A percentile compares a stretch with the other conserved stretches of the same genome.
Conservation (phyloP, 208 protist genomes). For the Blechomonas ayalai region DNA sequence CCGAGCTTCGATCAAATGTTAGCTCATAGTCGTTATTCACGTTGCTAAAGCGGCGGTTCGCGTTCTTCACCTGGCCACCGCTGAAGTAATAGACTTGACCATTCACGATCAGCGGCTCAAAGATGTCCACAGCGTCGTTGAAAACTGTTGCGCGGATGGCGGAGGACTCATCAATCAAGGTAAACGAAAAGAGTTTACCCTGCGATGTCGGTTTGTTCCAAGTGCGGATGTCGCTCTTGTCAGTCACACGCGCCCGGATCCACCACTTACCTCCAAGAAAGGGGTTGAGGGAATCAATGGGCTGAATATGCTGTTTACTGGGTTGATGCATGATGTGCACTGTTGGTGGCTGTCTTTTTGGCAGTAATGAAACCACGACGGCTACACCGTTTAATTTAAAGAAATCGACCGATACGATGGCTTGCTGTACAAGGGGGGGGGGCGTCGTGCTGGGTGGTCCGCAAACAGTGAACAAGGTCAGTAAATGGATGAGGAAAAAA, state of each 20-base stretch:
- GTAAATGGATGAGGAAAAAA: too few species aligned
- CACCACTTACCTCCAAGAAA: constrained; percentile 87
- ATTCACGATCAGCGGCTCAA: constrained; percentile 80
- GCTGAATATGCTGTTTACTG: constrained; percentile 75
- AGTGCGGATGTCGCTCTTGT: constrained; percentile 87
- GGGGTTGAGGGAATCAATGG: constrained; percentile 88
- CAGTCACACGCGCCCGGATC: constrained; percentile 86
- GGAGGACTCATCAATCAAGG: constrained; percentile 84
- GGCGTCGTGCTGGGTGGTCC: too few species aligned
- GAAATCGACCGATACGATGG: too few species aligned
- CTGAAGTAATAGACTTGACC: constrained; percentile 90
- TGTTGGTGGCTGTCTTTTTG: too few species aligned
- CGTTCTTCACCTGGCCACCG: constrained; percentile 89
- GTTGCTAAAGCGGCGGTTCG: constrained; percentile 86
- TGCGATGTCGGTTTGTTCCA: constrained; percentile 91
- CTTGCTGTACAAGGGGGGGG: too few species aligned
- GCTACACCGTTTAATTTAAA: too few species aligned
- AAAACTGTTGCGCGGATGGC: constrained; percentile 90
- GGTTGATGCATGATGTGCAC: too few species aligned
- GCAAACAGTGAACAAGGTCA: too few species aligned
- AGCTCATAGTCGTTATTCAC: constrained; percentile 93
- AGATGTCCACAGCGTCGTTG: constrained; percentile 88
- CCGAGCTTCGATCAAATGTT: constrained; percentile 71
- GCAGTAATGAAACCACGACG: too few species aligned
- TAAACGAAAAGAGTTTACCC: constrained; percentile 90